A percentile compares a stretch with the other conserved stretches of the same genome.
These are phyloP conservation scores for Diplocarpon rosae DNA, from an alignment of 2,329 filamentous ascomycete genomes.

Conservation along the genomic window DNA sequence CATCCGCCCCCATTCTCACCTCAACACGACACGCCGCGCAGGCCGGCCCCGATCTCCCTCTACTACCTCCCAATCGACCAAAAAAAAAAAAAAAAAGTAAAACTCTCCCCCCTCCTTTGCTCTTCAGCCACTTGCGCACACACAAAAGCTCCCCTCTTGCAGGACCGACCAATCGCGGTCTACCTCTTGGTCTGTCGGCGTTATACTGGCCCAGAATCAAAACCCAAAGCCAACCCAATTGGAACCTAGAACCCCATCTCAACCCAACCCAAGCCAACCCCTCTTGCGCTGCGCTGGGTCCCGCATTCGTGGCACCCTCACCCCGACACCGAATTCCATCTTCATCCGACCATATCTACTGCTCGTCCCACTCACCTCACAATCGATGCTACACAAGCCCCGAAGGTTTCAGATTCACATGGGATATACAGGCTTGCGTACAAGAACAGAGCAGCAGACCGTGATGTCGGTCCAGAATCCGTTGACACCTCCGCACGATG, in stretches of 20 bases:
- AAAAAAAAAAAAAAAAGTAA: too few species aligned
- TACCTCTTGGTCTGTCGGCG: neutral
- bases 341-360: conserved; percentile 12
- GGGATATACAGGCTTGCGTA: conserved; percentile 11
- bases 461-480: conserved; percentile 20
- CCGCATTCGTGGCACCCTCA: conserved; percentile 5
- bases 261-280: neutral
- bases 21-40: too few species aligned
- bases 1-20: too few species aligned
- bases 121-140: too few species aligned
- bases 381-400: conserved; percentile 13
- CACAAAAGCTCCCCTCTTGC: too few species aligned
- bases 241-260: conserved; percentile 2
- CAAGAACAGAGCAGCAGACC: conserved; percentile 12
- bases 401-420: conserved; percentile 8
- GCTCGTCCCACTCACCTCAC: conserved; percentile 5
- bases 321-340: conserved; percentile 14
- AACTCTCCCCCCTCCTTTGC: too few species aligned
- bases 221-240: neutral
- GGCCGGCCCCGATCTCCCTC: too few species aligned
- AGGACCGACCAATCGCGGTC: too few species aligned
- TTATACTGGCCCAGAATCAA: neutral
- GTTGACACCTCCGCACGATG: conserved; percentile 19
- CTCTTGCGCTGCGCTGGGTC: conserved; percentile 4
- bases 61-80: too few species aligned